These are phyloP conservation scores for Medicago lupulina DNA, from an alignment of 306 rosid species.

Conservation along the genomic window DNA sequence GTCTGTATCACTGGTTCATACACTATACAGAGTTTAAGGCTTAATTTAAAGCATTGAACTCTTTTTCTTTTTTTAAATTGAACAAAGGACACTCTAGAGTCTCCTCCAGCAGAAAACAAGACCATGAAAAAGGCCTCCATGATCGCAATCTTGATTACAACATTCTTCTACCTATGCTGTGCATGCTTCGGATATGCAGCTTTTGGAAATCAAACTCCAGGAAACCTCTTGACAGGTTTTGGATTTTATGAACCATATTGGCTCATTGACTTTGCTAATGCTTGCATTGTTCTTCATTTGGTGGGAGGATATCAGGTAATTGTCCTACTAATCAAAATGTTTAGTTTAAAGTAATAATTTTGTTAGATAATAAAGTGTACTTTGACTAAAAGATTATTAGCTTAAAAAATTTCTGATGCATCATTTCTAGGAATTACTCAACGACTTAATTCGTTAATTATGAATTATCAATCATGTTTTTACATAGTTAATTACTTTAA, in stretches of 20 bases:
- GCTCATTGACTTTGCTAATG: constrained; percentile 89
- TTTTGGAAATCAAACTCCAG: constrained; percentile 80
- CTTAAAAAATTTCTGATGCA: too few species aligned
- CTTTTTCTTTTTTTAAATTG: neutral
- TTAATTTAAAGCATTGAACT: constrained; percentile 21
- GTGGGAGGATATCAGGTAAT: constrained; percentile 94
- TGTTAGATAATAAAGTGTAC: too few species aligned
- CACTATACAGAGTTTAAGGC: neutral
- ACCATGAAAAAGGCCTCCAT: constrained; percentile 84
- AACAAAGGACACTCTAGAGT: constrained; percentile 76
- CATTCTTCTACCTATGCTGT: constrained; percentile 87
- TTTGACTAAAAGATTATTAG: too few species aligned
- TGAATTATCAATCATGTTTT: too few species aligned
- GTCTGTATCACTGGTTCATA: neutral
- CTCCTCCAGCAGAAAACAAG: constrained; percentile 81
- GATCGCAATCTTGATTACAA: constrained; percentile 59
- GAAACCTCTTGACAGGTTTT: constrained; percentile 84
- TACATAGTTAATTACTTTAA: too few species aligned
- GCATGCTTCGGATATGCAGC: constrained; percentile 93
- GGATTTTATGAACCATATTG: constrained; percentile 85
- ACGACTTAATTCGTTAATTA: too few species aligned
- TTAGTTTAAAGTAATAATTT: too few species aligned
- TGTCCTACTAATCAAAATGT: neutral
- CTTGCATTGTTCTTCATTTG: constrained; percentile 80
- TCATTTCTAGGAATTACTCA: too few species aligned